phyloP scores from a whole-genome alignment of 2,329 filamentous ascomycete genomes.

The Cadophora gregata region DNA sequence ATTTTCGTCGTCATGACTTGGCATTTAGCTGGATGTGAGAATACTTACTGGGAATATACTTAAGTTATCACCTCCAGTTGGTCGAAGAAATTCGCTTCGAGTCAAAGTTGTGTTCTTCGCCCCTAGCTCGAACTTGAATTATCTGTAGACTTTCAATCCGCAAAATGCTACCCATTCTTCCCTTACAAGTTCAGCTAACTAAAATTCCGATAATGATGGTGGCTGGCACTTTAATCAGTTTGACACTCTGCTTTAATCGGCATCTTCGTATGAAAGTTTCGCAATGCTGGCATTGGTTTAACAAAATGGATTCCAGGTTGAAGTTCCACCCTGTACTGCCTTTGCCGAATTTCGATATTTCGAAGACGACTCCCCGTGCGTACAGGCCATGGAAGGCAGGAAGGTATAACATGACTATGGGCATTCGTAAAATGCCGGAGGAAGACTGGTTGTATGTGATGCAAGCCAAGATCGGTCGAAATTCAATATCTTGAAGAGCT shows the following conservation, averaged over 20 bases:
- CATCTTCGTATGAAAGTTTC: not conserved
- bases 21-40: too few species aligned
- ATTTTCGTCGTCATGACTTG: not conserved
- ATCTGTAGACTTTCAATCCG: not conserved
- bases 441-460: constrained; percentile 34
- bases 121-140: not conserved
- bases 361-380: constrained; percentile 26
- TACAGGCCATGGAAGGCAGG: constrained; percentile 38
- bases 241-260: not conserved
- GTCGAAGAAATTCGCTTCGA: not conserved
- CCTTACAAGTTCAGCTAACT: not conserved
- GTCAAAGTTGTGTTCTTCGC: not conserved
- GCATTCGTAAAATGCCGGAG: constrained; percentile 38
- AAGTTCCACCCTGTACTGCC: constrained; percentile 24
- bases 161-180: not conserved
- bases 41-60: not conserved
- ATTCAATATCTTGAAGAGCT: too few species aligned
- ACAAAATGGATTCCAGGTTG: constrained; percentile 22
- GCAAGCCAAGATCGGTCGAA: not conserved
- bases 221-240: not conserved
- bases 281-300: constrained; percentile 19
- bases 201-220: not conserved
- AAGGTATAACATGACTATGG: constrained; percentile 41
- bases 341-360: constrained; percentile 24
- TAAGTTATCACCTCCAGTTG: not conserved